Conservation (phyloP, 257 asterid species). For the Nicotiana paniculata region DNA sequence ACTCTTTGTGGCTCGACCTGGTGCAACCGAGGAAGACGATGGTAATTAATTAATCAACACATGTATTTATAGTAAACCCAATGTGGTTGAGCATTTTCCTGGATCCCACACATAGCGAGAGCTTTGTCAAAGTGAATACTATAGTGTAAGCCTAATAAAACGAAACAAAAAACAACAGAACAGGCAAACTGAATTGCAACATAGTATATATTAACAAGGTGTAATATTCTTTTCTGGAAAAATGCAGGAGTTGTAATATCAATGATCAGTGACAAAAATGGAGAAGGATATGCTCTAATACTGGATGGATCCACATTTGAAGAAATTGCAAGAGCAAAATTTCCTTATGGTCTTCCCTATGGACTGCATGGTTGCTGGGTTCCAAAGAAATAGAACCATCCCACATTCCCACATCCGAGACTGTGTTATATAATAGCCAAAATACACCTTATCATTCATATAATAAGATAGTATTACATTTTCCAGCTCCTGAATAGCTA, state of each 20-base stretch:
- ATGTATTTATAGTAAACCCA: neutral
- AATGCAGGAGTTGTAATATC: constrained; percentile 82
- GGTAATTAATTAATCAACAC: constrained; percentile 34
- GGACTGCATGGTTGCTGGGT: constrained; percentile 99
- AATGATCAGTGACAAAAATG: constrained; percentile 66
- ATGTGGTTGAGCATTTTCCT: neutral
- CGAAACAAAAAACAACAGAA: neutral
- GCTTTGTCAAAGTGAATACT: neutral
- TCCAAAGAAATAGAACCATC: constrained; percentile 33
- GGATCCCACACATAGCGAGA: neutral
- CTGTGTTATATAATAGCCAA: neutral
- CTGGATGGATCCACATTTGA: constrained; percentile 78
- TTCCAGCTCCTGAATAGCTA: neutral
- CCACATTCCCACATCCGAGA: neutral
- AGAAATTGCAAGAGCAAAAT: constrained; percentile 88
- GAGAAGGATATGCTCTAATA: constrained; percentile 81
- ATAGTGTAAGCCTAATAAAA: neutral
- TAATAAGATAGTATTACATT: neutral
- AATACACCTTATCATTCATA: neutral
- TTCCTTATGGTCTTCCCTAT: constrained; percentile 95
- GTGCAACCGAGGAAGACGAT: constrained; percentile 82
- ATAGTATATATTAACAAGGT: neutral
- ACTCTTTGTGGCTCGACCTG: constrained; percentile 81
- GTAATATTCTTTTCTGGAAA: neutral
- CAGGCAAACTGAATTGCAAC: neutral